Evolutionary conservation across 2,329 filamentous ascomycete genomes (phyloP).

Genomic region (Xylariaceae sp.): DNA sequence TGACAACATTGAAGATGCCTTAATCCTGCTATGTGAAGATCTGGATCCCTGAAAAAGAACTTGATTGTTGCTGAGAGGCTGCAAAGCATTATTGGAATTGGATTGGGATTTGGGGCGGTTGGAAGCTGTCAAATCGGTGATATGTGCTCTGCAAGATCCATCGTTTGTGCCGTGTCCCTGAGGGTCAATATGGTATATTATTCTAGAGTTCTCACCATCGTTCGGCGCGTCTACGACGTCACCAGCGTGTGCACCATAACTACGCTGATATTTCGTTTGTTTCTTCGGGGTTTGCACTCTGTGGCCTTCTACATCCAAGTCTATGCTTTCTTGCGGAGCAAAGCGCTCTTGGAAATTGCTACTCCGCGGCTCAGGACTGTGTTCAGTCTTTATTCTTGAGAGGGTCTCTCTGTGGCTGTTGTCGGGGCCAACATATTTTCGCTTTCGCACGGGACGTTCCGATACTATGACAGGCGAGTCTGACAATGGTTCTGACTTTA

Average conservation of each 20-base stretch:
- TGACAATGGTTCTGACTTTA: slow-evolving; percentile 54
- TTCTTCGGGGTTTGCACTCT: slow-evolving; percentile 43
- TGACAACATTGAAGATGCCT: slow-evolving; percentile 5
- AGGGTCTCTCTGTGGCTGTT: slow-evolving; percentile 22
- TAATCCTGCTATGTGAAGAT: background rate
- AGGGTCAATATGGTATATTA: background rate
- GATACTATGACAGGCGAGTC: slow-evolving; percentile 49
- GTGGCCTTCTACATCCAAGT: slow-evolving; percentile 50
- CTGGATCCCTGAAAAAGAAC: slow-evolving; percentile 1
- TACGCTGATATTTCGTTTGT: slow-evolving; percentile 24
- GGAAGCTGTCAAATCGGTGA: background rate
- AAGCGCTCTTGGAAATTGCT: slow-evolving; percentile 31
- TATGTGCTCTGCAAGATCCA: background rate
- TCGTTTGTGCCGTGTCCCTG: background rate
- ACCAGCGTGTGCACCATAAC: background rate
- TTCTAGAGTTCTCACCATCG: background rate
- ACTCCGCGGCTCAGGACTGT: slow-evolving; percentile 32
- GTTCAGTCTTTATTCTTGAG: slow-evolving; percentile 43
- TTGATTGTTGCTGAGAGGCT: slow-evolving; percentile 4
- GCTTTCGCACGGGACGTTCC: slow-evolving; percentile 47
- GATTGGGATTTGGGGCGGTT: background rate
- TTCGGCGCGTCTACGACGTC: background rate
- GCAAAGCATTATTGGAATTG: background rate
- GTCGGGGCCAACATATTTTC: slow-evolving; percentile 36
- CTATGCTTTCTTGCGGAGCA: slow-evolving; percentile 53